Base-by-base conservation (phyloP, 805 yeast species). In the Naumovozyma dairenensis region DNA sequence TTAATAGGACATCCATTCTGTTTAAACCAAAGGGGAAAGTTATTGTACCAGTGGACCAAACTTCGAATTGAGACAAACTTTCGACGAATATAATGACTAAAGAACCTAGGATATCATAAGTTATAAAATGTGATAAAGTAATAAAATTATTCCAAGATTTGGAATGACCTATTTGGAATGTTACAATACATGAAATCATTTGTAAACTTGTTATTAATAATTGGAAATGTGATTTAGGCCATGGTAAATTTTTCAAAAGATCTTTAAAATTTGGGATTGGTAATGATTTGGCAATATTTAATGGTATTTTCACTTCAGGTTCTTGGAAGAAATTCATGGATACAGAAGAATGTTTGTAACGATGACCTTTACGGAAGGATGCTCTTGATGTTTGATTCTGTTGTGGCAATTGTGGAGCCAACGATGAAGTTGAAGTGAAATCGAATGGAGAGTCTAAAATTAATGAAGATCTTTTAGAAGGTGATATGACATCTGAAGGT, bases 291-390 rank as follows among this genome's bases (percentile, higher is more conserved):
- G 96, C 96, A 6, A 86, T 75, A 13, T 86, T 83, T 43, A 78
- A 70, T 1, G 86, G 80, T 4, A 80, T 77, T 24, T 77, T 66
- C 26, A 67, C 73, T 12, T 86, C 80, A 1, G 96, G 95, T 51
- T 89, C 96, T 57, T 84, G 95, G 55, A 92, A 89, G 54, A 89
- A 71, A 56, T 89, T 87, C 92, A 89, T 81, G 4, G 95, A 85
- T 5, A 89, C 95, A 6, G 96, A 86, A 3, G 96, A 86, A 57
- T 89, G 97, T 55, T 89, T 89, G 55, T 89, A 89, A 46, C 89
- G 72, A 58, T 89, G 98, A 5, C 98, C 98, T 46, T 87, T 76
- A 65, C 98, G 77, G 48, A 77, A 83, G 0, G 81, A 76, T 1
- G 85, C 73, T 48, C 64, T 52, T n/a, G 55, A 48, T 33, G 52